Base-by-base conservation (phyloP, 179 eudicot genomes). In the Actinidia arguta region DNA sequence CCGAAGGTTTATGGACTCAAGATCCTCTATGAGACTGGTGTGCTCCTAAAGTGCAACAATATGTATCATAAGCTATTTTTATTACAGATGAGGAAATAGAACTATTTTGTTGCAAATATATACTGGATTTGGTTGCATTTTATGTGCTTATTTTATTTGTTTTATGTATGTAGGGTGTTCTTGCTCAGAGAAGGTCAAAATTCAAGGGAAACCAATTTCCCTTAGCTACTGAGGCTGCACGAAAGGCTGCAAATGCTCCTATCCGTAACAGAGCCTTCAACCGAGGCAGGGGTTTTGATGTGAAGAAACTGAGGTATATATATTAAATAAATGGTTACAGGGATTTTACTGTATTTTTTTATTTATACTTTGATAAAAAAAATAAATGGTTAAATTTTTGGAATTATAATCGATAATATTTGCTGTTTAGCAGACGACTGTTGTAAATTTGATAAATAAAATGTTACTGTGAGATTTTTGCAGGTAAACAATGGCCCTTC, bases 1-100 rank as follows among this genome's bases (percentile, higher is more conserved):
- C 48, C 92, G 82, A 36, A 90, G 88, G 73, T 93, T 90, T 86
- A 90, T 90, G 91, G 92, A 96, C 80, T 88, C 96, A 7, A 87
- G 95, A 84, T 96, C 99, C 62, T 85, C 95, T 68, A 27, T 93
- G 76, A 92, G 98, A 82, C 99, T 92, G 97, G 99, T 96, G 74
- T 47, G 86, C 75, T 50, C 7, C 78, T 74, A 16, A 66, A 22
- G 70, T 62, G 50, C 50, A 24, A 39, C 0, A 31, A 25, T 12
- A 22, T 78, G 20, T 44, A 44, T 50, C 8, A 2, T 25, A 18
- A 39, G 17, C 7, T 54, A n/a, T 25, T 79, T 39, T 56, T 16
- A 4, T 69, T 22, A 11, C 22, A 12, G 14, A 27, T 59, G 9
- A 50, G 47, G 10, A 42, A 16, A 42, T 48, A 48, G 22, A 61